Percentiles rank a stretch among this genome's conserved stretches.
Conservation (phyloP, 2,329 filamentous ascomycete species). For the Ascocoryne sarcoides region DNA sequence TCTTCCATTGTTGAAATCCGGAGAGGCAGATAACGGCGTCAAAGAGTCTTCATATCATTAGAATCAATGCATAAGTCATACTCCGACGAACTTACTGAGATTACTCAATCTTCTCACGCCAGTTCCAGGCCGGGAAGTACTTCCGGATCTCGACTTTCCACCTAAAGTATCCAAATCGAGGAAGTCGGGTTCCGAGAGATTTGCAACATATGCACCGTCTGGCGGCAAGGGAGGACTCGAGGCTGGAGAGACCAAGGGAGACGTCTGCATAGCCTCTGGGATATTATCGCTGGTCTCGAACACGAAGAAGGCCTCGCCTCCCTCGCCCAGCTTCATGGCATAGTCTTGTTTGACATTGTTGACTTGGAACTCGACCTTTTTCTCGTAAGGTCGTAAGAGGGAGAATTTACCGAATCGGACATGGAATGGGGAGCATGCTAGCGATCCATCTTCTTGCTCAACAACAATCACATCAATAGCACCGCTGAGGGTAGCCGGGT, state of each 20-base stretch:
- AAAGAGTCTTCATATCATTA: constrained; percentile 27
- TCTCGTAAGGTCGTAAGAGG: constrained; percentile 86
- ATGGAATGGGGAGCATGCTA: constrained; percentile 94
- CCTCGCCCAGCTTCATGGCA: constrained; percentile 97
- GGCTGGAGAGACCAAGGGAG: constrained; percentile 83
- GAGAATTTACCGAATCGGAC: constrained; percentile 99
- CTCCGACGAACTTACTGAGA: constrained; percentile 19
- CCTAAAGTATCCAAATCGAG: constrained; percentile 46
- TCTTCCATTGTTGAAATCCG: constrained; percentile 38
- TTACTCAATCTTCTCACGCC: constrained; percentile 30
- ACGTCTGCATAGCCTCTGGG: constrained; percentile 89
- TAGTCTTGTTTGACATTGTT: constrained; percentile 88
- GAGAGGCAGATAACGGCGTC: constrained; percentile 46
- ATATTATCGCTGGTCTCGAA: constrained; percentile 92
- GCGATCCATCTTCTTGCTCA: constrained; percentile 82
- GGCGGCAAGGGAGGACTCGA: constrained; percentile 64
- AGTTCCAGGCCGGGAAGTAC: constrained; percentile 36
- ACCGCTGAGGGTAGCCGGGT: constrained; percentile 91
- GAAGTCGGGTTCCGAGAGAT: constrained; percentile 59
- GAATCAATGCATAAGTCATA: neutral
- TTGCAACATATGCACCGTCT: constrained; percentile 34
- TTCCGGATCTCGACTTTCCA: constrained; percentile 34
- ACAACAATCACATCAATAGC: constrained; percentile 99
- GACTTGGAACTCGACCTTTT: constrained; percentile 97
- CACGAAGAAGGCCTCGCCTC: constrained; percentile 96